Evolutionary conservation across 176 grass and related monocot genomes (phyloP), one percentile per base, ranked within the genome.

Genomic region (Hordeum vulgare): DNA sequence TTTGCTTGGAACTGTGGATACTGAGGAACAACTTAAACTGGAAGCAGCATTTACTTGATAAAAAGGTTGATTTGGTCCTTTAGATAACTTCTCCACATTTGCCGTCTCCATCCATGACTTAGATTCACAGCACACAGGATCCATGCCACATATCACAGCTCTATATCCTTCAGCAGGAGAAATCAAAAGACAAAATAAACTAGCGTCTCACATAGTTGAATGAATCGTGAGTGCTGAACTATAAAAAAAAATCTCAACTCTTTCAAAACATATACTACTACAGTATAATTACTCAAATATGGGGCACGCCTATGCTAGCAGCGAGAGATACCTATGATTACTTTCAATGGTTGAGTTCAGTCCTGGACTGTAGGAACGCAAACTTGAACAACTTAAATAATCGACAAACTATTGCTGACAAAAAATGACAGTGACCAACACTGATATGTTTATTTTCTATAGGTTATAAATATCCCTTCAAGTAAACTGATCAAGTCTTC

Each of bases 141-240:
- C 96, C 96, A 98, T 98, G 69, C 96, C 96, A 92, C 96, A 98
- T 77, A 98, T 98, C 68, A 95, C 93, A 83, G 79, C 96, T 93
- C 76, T 90, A 95, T 98, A 98, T 78, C 96, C 96, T 98, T 85
- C 74, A 92, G 79, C 29, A 76, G 57, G 33, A 75, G 79, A 61
- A 87, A 85, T 72, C 71, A 59, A 66, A 74, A 42, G 26, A 31
- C 6, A 60, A 74, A 31, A 77, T 65, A 72, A 90, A 41, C 37
- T 36, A 64, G 7, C 23, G 57, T 20, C 20, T 20, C 24, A n/a
- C 65, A 14, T 61, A 29, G 67, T 28, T 78, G 35, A 81, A 77
- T 58, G n/a, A 78, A 86, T 65, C 44, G 5, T 13, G 63, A 71
- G 11, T 78, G 74, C 20, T 81, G 20, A 82, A 63, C 8, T 63